phyloP scores from a whole-genome alignment of 2,329 filamentous ascomycete species.

The Beauveria australis region DNA sequence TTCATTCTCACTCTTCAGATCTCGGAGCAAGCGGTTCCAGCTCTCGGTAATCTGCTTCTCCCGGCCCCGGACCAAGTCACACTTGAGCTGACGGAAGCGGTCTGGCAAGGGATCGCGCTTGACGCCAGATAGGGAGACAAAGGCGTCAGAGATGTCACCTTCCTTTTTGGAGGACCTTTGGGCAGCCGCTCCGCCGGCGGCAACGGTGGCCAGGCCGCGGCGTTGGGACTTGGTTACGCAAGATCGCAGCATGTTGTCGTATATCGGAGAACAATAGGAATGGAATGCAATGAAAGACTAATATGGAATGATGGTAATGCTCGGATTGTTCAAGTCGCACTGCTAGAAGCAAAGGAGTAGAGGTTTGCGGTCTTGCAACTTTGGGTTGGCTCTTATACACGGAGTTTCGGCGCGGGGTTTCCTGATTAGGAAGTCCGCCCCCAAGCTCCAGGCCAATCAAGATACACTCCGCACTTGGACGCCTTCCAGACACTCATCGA shows the following conservation, averaged over 20 bases:
- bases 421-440: slow-evolving; percentile 24
- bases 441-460: slow-evolving; percentile 1
- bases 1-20: slow-evolving; percentile 39
- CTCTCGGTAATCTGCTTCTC: slow-evolving; percentile 38
- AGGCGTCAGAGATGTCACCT: slow-evolving; percentile 55
- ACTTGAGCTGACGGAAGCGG: slow-evolving; percentile 49
- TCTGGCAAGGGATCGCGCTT: slow-evolving; percentile 40
- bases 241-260: slow-evolving; percentile 1
- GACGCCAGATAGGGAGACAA: slow-evolving; percentile 48
- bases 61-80: slow-evolving; percentile 39
- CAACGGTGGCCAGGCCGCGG: slow-evolving; percentile 13
- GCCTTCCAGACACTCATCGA: not conserved
- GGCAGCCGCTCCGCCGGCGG: slow-evolving; percentile 10
- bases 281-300: not conserved
- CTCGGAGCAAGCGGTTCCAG: slow-evolving; percentile 40
- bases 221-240: slow-evolving; percentile 10
- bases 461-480: not conserved
- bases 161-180: slow-evolving; percentile 36
- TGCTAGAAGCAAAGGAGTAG: too few species aligned
- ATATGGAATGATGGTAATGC: not conserved
- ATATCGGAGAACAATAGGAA: not conserved
- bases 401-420: slow-evolving; percentile 17
- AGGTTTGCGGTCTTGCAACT: too few species aligned
- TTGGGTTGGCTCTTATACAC: slow-evolving; percentile 13
- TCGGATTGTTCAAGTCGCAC: not conserved